phyloP scores from a whole-genome alignment of 306 rosid genomes.

The Cotoneaster glaucophyllus region DNA sequence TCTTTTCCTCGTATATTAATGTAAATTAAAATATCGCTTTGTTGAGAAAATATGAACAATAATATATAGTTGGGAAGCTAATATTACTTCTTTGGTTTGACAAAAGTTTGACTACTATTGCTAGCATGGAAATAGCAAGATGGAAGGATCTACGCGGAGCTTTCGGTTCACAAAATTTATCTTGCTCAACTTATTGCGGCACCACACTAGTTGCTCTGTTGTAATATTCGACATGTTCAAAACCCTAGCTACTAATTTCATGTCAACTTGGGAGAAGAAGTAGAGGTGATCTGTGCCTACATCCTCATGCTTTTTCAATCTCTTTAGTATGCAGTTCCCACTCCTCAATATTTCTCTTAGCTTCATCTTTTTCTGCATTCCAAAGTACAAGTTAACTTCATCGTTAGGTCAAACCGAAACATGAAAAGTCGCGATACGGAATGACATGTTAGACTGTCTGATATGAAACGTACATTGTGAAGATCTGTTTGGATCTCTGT shows the following conservation, averaged over 20 bases:
- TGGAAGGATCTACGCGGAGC: slow-evolving; percentile 66
- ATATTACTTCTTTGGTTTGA: background rate
- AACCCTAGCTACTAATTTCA: slow-evolving; percentile 80
- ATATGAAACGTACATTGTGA: slow-evolving; percentile 45
- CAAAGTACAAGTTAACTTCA: background rate
- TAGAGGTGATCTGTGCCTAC: slow-evolving; percentile 48
- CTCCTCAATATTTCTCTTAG: slow-evolving; percentile 50
- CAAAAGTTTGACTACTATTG: background rate
- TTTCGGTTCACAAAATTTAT: slow-evolving; percentile 51
- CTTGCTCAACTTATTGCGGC: slow-evolving; percentile 61
- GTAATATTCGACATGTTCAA: slow-evolving; percentile 77
- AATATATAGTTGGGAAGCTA: background rate
- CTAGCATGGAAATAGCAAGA: slow-evolving; percentile 69
- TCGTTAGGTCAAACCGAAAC: background rate
- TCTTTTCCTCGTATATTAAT: no score
- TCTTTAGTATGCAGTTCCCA: slow-evolving; percentile 75
- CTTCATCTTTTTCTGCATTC: slow-evolving; percentile 68
- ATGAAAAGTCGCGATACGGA: background rate
- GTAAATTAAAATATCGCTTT: background rate
- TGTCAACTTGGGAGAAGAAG: slow-evolving; percentile 83
- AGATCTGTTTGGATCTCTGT: slow-evolving; percentile 44
- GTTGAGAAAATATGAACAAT: background rate
- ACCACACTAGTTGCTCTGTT: slow-evolving; percentile 84
- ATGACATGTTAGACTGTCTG: background rate
- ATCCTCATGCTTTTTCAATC: slow-evolving; percentile 44